phyloP scores from a whole-genome alignment of 2,329 filamentous ascomycete genomes.

The Cordyceps cicadae region DNA sequence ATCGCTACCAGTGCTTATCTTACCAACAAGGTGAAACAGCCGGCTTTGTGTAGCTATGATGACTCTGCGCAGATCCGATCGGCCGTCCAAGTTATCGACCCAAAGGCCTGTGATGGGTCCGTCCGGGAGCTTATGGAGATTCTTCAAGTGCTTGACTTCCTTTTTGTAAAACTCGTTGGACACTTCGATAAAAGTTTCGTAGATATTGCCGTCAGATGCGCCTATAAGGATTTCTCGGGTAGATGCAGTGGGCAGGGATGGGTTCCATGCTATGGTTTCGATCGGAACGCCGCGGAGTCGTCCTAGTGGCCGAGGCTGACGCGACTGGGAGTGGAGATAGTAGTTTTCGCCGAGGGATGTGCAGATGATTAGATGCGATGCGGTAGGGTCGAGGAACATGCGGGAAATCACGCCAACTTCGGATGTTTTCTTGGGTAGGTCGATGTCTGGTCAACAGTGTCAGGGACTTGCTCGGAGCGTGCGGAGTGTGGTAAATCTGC shows the following conservation, averaged over 20 bases:
- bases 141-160: slow-evolving; percentile 86
- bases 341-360: slow-evolving; percentile 93
- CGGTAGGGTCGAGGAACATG: slow-evolving; percentile 96
- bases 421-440: slow-evolving; percentile 85
- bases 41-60: slow-evolving; percentile 71
- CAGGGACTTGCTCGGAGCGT: slow-evolving; percentile 3
- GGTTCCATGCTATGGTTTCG: slow-evolving; percentile 91
- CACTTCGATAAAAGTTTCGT: slow-evolving; percentile 91
- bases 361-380: slow-evolving; percentile 85
- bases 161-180: slow-evolving; percentile 90
- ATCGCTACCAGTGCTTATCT: slow-evolving; percentile 65
- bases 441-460: slow-evolving; percentile 64
- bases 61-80: slow-evolving; percentile 65
- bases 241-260: slow-evolving; percentile 82
- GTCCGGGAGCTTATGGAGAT: slow-evolving; percentile 73
- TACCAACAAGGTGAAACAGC: slow-evolving; percentile 74
- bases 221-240: slow-evolving; percentile 91
- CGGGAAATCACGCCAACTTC: slow-evolving; percentile 88
- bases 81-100: slow-evolving; percentile 64
- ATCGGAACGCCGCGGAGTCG: slow-evolving; percentile 79
- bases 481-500: neutral
- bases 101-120: slow-evolving; percentile 79
- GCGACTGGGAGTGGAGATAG: slow-evolving; percentile 92
- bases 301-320: slow-evolving; percentile 73
- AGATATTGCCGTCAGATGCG: slow-evolving; percentile 87